Percentiles rank a stretch among this genome's conserved stretches.
These are phyloP conservation scores for Amaranthus tricolor DNA, from an alignment of 179 eudicot species.

Conservation along the genomic window DNA sequence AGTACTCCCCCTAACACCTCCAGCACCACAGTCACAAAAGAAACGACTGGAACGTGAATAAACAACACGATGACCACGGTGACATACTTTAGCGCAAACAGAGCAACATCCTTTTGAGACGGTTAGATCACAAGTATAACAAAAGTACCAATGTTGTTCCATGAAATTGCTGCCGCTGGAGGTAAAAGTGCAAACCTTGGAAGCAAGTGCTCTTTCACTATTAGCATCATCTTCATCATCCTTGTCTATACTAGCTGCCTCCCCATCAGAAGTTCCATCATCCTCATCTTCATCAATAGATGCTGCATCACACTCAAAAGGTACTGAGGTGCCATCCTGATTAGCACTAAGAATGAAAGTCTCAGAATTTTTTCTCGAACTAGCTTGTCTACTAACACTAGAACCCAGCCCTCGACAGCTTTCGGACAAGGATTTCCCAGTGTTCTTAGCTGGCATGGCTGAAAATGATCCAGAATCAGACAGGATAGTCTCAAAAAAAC, in stretches of 20 bases:
- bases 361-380: conserved; percentile 71
- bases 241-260: conserved; percentile 79
- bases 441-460: conserved; percentile 40
- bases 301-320: conserved; percentile 95
- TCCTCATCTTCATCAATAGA: conserved; percentile 98
- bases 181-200: conserved; percentile 98
- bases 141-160: conserved; percentile 99
- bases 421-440: conserved; percentile 51
- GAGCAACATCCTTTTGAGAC: conserved; percentile 99
- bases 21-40: conserved; percentile 99
- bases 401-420: conserved; percentile 43
- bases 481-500: conserved; percentile 58
- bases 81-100: conserved; percentile 99
- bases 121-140: conserved; percentile 97
- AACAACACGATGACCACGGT: conserved; percentile 99
- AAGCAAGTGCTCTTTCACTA: conserved; percentile 89
- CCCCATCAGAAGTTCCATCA: conserved; percentile 99
- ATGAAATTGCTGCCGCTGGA: conserved; percentile 99
- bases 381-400: conserved; percentile 45
- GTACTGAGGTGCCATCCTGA: conserved; percentile 67
- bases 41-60: conserved; percentile 98
- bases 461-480: conserved; percentile 66
- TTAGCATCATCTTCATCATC: conserved; percentile 94
- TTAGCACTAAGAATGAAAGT: conserved; percentile 62
- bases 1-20: conserved; percentile 96